A percentile compares a stretch with the other conserved stretches of the same genome.
Conservation (phyloP, 768 basidiomycete genomes). For the Tricholoma furcatifolium region DNA sequence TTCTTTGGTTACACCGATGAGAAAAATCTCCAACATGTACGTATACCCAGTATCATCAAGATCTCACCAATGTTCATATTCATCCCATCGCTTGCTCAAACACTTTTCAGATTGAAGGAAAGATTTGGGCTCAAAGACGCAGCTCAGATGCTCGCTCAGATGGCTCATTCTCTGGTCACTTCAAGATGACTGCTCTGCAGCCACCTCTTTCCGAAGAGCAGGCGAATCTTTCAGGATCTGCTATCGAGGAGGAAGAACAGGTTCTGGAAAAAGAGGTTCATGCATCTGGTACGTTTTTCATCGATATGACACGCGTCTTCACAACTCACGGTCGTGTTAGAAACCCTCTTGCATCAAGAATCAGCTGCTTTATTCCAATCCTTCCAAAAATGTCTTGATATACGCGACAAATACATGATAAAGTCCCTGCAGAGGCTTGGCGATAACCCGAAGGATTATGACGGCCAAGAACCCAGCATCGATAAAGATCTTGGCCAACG, state of each 20-base stretch:
- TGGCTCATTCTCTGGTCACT: conserved; percentile 36
- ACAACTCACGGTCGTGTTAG: conserved; percentile 2
- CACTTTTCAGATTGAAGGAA: conserved; percentile 65
- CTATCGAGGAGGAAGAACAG: conserved; percentile 33
- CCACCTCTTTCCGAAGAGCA: conserved; percentile 27
- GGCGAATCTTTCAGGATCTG: conserved; percentile 11
- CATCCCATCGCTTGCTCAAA: not conserved
- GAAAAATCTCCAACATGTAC: conserved; percentile 70
- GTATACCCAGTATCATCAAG: conserved; percentile 21
- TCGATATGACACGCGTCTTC: conserved; percentile 7
- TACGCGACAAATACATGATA: conserved; percentile 94
- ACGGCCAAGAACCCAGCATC: conserved; percentile 72
- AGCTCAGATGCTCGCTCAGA: conserved; percentile 54
- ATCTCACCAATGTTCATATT: not conserved
- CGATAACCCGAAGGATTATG: conserved; percentile 92
- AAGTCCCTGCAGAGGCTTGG: conserved; percentile 89
- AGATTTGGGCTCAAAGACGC: conserved; percentile 64
- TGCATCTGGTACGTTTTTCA: conserved; percentile 23
- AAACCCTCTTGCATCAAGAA: conserved; percentile 43
- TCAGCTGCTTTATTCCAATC: conserved; percentile 60
- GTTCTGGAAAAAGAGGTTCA: conserved; percentile 28
- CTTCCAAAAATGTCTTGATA: conserved; percentile 80
- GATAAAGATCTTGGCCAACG: conserved; percentile 53
- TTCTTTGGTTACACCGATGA: conserved; percentile 83
- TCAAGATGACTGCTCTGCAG: conserved; percentile 37